Evolutionary conservation across 2,329 filamentous ascomycete species (phyloP), one percentile per base, ranked within the genome.

Genomic region (Phaeophleospora eucalypticola): DNA sequence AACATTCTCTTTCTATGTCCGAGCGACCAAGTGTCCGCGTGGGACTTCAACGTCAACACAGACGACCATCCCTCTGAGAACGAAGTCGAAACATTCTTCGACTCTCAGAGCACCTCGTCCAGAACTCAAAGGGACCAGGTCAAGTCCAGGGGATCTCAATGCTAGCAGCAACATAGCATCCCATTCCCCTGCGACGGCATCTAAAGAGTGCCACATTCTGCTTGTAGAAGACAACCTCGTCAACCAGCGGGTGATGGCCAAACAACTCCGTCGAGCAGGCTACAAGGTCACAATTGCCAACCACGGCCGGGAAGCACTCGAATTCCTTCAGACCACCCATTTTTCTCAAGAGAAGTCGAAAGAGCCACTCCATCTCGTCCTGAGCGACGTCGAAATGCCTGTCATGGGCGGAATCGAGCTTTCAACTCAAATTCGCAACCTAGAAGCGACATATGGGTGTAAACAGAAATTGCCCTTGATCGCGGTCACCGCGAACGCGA

Each of bases 401-500:
- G 49, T 61, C 8, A 60, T 60, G 51, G 54, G 58, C 21, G 61
- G 61, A 4, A 35, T 62, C 15, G 57, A 55, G 16, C 57, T 53
- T 16, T 54, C 56, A 3, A 40, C 46, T 1, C 36, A 39, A 3
- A 62, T 62, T 33, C 45, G 61, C 20, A 21, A 46, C 21, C 43
- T 58, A 34, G 42, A 45, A 7, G 12, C 14, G 32, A 71, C 78
- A 41, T 39, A 3, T 12, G 75, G 71, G 17, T 75, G 85, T 36
- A 70, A 76, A n/a, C 68, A 71, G 41, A 83, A 86, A 54, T 78
- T 87, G 10, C 83, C 84, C 2, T 84, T 87, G 53, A 84, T 87
- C 56, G 84, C 82, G 9, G 83, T 86, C 15, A 89, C 86, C 16
- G 86, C 86, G 1, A 89, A 77, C 85, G 42, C 71, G 75, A 17